Evolutionary conservation across 345 rosid species (phyloP).

Genomic region (Syzygium aqueum): DNA sequence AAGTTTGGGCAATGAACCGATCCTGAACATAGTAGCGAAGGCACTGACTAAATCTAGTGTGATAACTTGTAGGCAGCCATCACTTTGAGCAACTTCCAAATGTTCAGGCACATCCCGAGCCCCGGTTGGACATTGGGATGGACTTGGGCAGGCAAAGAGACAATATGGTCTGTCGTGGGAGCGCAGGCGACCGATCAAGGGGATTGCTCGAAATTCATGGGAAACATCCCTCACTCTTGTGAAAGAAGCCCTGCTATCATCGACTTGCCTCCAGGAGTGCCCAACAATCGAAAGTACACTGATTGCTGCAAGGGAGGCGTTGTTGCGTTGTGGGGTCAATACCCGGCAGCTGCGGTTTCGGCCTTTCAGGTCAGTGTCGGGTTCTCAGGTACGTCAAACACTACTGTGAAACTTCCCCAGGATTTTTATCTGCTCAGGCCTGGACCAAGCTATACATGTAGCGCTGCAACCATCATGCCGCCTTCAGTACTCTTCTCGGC

Average conservation of each 20-base stretch:
- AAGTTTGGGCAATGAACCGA: neutral
- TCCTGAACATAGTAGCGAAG: neutral
- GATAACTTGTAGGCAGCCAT: slow-evolving; percentile 25
- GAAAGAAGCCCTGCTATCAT: slow-evolving; percentile 26
- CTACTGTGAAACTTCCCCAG: slow-evolving; percentile 34
- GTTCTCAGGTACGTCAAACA: slow-evolving; percentile 32
- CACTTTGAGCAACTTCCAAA: slow-evolving; percentile 36
- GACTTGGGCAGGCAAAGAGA: slow-evolving; percentile 42
- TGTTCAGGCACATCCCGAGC: slow-evolving; percentile 33
- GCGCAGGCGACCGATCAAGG: slow-evolving; percentile 47
- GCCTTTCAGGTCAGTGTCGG: slow-evolving; percentile 40
- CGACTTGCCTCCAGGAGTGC: slow-evolving; percentile 41
- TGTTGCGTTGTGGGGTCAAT: slow-evolving; percentile 32
- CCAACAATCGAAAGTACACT: slow-evolving; percentile 33
- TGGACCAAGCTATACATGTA: slow-evolving; percentile 40
- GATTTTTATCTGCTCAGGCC: slow-evolving; percentile 43
- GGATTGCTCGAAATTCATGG: slow-evolving; percentile 47
- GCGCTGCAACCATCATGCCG: slow-evolving; percentile 29
- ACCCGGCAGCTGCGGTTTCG: slow-evolving; percentile 21
- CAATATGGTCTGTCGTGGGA: slow-evolving; percentile 40
- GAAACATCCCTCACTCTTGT: slow-evolving; percentile 40
- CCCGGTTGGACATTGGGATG: slow-evolving; percentile 50
- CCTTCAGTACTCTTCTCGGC: slow-evolving; percentile 25
- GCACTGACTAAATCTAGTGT: neutral
- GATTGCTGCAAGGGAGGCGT: slow-evolving; percentile 55